Evolutionary conservation across 2,329 filamentous ascomycete genomes (phyloP), one percentile per base, ranked within the genome.

Genomic region (Fusarium sambucinum): DNA sequence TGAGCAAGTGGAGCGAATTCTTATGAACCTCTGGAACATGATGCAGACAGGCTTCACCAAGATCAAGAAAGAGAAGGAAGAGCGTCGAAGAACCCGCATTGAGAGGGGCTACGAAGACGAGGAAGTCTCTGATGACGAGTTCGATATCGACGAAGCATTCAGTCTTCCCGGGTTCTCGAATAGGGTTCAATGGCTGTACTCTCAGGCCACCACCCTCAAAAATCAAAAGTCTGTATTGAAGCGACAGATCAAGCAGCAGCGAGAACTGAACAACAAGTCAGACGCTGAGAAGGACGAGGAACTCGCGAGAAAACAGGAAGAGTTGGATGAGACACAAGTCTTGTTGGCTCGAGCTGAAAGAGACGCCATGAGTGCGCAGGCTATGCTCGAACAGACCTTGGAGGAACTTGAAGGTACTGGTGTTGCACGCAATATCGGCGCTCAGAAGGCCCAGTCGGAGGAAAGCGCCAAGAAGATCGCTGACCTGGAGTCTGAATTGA

Each of bases 241-340:
- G 74, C 89, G 94, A 42, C 94, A 98, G 77, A 95, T 97, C 74
- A 95, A 97, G 80, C 94, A 98, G 77, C 95, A 98, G 80, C 91
- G 94, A 60, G 93, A 97, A 75, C 86, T 97, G 59, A 97, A 97
- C 80, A 94, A 86, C 81, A 94, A 94, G 75, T 94, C 93, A 2
- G 93, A 97, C 69, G 84, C 87, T 21, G 86, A 90, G 63, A 88
- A 90, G 74, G 90, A 91, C 71, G 85, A 85, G 40, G 87, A 91
- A 66, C 77, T 92, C n/a, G 82, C 85, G 25, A 77, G 82, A 47
- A 89, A 87, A 71, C 81, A 84, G 54, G 84, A 86, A 17, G 85
- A 90, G 69, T 75, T 92, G 9, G 83, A 87, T 35, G 79, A 81
- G 58, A 77, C 76, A 40, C 79, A 75, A 55, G 33, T 75, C 21